Base-by-base conservation (phyloP, 495 filamentous ascomycete species). In the Hypoxylon intermedium region DNA sequence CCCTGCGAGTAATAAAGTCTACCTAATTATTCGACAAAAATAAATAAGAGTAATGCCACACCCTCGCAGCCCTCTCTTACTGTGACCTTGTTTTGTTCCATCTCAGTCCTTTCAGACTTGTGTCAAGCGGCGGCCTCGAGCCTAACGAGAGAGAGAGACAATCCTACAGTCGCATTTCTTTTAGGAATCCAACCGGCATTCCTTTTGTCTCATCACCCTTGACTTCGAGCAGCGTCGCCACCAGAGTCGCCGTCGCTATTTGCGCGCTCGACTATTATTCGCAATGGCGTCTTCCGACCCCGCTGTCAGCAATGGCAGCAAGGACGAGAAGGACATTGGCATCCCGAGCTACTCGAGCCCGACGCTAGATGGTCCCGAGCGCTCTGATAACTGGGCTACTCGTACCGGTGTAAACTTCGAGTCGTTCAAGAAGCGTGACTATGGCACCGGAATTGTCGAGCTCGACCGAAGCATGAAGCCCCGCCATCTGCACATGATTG, bases 401-500 rank as follows among this genome's bases (percentile, higher is more conserved):
- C 80, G 81, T 38, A 78, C 78, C 69, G 81, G 82, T 46, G 61
- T 81, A 49, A 83, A 76, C 34, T 19, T 78, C 5, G 74, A 74
- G 11, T 80, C 80, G 3, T 84, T 84, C 73, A 74, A 72, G 65
- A 72, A 69, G 62, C 76, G 78, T 33, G 68, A 72, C 44, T 65
- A 72, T 51, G 76, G 72, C 43, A 21, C 57, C 36, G 72, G 74
- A 33, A 56, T 68, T 33, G 57, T 73, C 30, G 69, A 77, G 63
- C 75, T 83, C 53, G 79, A 89, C 73, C 84, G 86, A 33, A 79
- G 76, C 65, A 76, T 90, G 74, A 85, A 84, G 73, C 77, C 79
- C 21, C 78, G 87, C 42, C 87, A 90, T 71, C 69, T 90, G 56
- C 87, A 90, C 72, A 89, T 91, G 83, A 91, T 91, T 67, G 86